These are phyloP conservation scores for Poa annua DNA, from an alignment of 176 grass and related monocot species.

Conservation along the genomic window DNA sequence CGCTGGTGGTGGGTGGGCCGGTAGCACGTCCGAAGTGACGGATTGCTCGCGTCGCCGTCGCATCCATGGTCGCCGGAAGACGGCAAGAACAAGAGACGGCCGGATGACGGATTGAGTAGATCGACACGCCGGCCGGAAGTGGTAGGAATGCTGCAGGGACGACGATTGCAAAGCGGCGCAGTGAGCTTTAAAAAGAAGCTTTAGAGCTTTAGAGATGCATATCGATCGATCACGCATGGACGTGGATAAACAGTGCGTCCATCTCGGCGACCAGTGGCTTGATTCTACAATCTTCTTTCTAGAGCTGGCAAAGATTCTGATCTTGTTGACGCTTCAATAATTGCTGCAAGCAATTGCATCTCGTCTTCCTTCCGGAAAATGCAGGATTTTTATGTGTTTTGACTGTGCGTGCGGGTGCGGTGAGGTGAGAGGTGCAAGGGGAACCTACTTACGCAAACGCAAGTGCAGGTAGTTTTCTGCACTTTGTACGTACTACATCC, in stretches of 20 bases:
- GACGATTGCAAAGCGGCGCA: not conserved
- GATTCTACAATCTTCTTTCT: not conserved
- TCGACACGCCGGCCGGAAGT: not conserved
- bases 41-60: conserved; percentile 18
- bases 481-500: no score
- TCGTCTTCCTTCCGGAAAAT: conserved; percentile 22
- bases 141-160: not conserved
- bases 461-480: no score
- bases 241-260: not conserved
- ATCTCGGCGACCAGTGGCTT: not conserved
- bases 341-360: not conserved
- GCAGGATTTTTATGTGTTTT: not conserved
- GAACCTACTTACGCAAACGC: no score
- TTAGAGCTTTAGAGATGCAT: not conserved
- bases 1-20: conserved; percentile 6
- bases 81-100: not conserved
- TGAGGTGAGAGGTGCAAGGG: no score
- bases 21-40: not conserved
- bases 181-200: not conserved
- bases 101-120: no score
- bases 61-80: conserved; percentile 5
- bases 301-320: conserved; percentile 11
- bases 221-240: not conserved
- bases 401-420: no score
- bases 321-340: conserved; percentile 40